Evolutionary conservation across 805 yeast species (phyloP).

Genomic region (Grigorovia yakushimaensis): DNA sequence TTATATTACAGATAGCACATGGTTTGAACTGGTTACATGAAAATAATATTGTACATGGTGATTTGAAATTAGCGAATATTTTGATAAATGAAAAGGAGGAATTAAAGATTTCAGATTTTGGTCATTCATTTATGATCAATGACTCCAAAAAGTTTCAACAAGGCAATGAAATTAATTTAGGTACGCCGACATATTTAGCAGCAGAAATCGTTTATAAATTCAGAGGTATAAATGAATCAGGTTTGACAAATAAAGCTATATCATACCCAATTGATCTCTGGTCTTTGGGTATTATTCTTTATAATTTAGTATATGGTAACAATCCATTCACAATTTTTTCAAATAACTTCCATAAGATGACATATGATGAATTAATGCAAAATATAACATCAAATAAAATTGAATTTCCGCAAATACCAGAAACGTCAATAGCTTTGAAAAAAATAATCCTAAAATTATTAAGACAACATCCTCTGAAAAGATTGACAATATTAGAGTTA

Average conservation of each 20-base stretch:
- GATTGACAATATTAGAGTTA: constrained; percentile 73
- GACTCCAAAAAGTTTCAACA: constrained; percentile 32
- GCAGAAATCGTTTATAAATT: constrained; percentile 57
- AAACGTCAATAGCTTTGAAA: constrained; percentile 16
- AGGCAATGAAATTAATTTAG: constrained; percentile 27
- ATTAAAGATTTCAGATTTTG: constrained; percentile 58
- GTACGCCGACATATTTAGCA: constrained; percentile 95
- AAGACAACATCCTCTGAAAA: constrained; percentile 58
- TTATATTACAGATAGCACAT: constrained; percentile 83
- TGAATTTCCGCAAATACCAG: constrained; percentile 38
- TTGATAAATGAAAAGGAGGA: constrained; percentile 29
- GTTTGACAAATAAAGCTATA: constrained; percentile 69
- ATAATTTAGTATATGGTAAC: constrained; percentile 68
- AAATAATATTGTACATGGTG: constrained; percentile 36
- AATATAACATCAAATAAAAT: constrained; percentile 47
- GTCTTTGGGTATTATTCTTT: constrained; percentile 94
- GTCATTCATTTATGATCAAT: constrained; percentile 55
- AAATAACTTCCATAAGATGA: constrained; percentile 49
- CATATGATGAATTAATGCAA: constrained; percentile 78
- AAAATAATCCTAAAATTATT: constrained; percentile 59
- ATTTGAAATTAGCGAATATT: constrained; percentile 8
- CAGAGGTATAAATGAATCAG: constrained; percentile 35
- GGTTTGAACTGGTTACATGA: constrained; percentile 86
- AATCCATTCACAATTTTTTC: constrained; percentile 42
- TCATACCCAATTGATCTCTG: constrained; percentile 89